A percentile compares a stretch with the other conserved stretches of the same genome.
phyloP scores from a whole-genome alignment of 164 flowering plant species.

The Chimonanthus praecox region DNA sequence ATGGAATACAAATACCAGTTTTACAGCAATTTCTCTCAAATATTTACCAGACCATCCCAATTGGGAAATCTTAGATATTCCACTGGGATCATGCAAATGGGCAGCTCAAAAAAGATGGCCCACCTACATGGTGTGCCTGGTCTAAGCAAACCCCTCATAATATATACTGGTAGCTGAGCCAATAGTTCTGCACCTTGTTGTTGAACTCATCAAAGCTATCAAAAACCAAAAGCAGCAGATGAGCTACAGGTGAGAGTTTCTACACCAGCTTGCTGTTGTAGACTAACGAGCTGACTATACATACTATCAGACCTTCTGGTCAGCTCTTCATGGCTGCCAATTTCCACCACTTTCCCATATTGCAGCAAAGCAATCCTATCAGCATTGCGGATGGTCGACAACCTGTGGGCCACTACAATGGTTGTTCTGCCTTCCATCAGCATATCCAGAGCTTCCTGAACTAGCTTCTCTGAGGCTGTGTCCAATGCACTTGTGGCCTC shows the following conservation, averaged over 20 bases:
- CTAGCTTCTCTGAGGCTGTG: constrained; percentile 75
- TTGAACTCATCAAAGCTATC: neutral
- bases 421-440: constrained; percentile 71
- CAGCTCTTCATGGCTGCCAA: constrained; percentile 61
- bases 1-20: too few species aligned
- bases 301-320: constrained; percentile 28
- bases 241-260: neutral
- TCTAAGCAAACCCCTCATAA: neutral
- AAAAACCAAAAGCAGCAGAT: neutral
- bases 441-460: constrained; percentile 73
- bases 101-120: neutral
- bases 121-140: neutral
- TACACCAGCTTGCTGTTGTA: constrained; percentile 29
- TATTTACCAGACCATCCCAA: too few species aligned
- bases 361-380: constrained; percentile 74
- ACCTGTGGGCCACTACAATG: constrained; percentile 81
- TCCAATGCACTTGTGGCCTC: constrained; percentile 89
- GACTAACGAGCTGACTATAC: constrained; percentile 41
- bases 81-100: too few species aligned
- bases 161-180: neutral
- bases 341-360: constrained; percentile 54
- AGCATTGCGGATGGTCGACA: constrained; percentile 72
- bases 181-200: neutral
- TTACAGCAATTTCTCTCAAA: too few species aligned
- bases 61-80: too few species aligned